phyloP scores from a whole-genome alignment of 2,329 filamentous ascomycete genomes.

The Aureobasidium subglaciale region DNA sequence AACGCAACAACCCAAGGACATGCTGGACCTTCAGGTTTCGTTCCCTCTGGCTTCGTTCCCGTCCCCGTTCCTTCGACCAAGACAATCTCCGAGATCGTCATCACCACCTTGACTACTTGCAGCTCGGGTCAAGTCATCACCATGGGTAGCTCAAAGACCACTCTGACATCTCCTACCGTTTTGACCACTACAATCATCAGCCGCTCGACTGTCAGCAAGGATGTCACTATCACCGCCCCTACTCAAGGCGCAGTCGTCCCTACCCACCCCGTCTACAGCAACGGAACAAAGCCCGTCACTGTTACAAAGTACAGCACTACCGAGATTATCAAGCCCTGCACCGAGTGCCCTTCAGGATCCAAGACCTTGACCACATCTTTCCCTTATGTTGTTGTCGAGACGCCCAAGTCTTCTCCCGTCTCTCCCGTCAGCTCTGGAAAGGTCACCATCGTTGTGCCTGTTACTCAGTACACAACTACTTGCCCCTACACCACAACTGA shows the following conservation, averaged over 20 bases:
- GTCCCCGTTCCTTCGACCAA: neutral
- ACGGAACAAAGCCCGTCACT: slow-evolving; percentile 14
- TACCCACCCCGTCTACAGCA: neutral
- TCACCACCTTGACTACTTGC: slow-evolving; percentile 2
- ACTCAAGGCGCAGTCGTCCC: neutral
- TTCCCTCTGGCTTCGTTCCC: neutral
- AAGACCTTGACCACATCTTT: slow-evolving; percentile 10
- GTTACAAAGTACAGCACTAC: slow-evolving; percentile 20
- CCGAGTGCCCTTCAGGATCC: slow-evolving; percentile 25
- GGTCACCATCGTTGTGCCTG: neutral
- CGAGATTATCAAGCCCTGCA: slow-evolving; percentile 29
- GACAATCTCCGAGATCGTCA: neutral
- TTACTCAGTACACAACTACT: slow-evolving; percentile 17
- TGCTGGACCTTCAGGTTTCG: neutral
- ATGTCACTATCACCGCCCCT: neutral
- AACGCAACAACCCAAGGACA: neutral
- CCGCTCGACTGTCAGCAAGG: no score
- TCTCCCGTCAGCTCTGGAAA: neutral
- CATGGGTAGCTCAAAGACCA: neutral
- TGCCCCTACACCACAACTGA: slow-evolving; percentile 19
- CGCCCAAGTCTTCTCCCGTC: neutral
- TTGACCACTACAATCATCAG: neutral
- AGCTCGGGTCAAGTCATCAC: neutral
- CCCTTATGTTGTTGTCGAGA: slow-evolving; percentile 1
- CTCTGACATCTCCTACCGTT: neutral